Evolutionary conservation across 1,284 basidiomycete genomes (phyloP).

Genomic region (Fomitopsis betulina): DNA sequence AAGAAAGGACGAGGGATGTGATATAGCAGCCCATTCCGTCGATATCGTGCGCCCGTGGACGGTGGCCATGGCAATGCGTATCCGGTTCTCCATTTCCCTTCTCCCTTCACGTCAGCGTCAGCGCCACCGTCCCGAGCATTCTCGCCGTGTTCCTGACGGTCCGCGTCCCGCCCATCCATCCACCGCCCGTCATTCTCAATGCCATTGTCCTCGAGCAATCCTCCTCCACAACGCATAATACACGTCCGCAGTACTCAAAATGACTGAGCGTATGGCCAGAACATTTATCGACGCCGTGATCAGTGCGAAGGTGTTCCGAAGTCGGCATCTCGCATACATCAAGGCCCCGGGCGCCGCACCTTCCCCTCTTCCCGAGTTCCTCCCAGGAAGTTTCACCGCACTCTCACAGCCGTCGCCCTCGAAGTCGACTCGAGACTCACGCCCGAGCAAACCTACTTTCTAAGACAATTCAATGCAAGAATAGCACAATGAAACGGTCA

Average conservation of each 20-base stretch:
- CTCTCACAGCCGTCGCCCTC: neutral
- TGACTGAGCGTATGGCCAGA: too few relatives aligned
- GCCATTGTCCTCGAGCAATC: too few relatives aligned
- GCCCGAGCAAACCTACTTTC: neutral
- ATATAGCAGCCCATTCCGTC: neutral
- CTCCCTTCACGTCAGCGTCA: neutral
- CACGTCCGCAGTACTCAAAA: too few relatives aligned
- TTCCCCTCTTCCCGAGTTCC: neutral
- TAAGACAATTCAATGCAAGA: neutral
- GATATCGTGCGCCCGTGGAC: neutral
- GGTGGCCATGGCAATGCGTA: conserved; percentile 18
- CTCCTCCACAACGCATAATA: too few relatives aligned
- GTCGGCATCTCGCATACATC: neutral
- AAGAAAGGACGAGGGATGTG: conserved; percentile 1
- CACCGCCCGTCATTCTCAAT: neutral
- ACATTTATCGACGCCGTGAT: neutral
- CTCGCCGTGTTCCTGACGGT: neutral
- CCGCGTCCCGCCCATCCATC: neutral
- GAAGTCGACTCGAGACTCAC: too few relatives aligned
- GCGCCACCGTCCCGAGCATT: neutral
- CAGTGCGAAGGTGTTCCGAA: neutral
- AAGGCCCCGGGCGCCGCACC: neutral
- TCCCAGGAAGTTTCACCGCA: neutral
- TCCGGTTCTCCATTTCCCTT: neutral
- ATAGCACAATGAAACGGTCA: conserved; percentile 3